phyloP scores from a whole-genome alignment of 441 rosid species.

The Eruca vesicaria region DNA sequence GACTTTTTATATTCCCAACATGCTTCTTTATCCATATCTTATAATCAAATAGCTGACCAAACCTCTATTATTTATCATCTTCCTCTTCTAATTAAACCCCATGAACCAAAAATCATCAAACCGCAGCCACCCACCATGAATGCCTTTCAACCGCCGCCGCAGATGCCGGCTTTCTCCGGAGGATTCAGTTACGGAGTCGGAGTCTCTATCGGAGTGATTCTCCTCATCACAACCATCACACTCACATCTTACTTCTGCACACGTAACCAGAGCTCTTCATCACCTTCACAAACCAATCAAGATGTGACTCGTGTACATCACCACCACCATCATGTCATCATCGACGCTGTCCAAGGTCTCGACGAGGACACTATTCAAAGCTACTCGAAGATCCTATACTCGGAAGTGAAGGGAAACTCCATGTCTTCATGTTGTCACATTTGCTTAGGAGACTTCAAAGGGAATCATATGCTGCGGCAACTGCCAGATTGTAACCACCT shows the following conservation, averaged over 20 bases:
- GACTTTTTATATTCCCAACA: constrained; percentile 45
- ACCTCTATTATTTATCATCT: constrained; percentile 19
- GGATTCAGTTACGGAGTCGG: constrained; percentile 82
- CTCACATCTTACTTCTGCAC: constrained; percentile 81
- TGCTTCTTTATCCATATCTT: constrained; percentile 22
- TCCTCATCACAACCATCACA: constrained; percentile 85
- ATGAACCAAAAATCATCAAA: constrained; percentile 37
- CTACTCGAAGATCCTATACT: constrained; percentile 73
- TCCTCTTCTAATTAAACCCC: background rate
- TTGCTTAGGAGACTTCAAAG: constrained; percentile 47
- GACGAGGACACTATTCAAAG: constrained; percentile 74
- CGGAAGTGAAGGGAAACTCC: constrained; percentile 56
- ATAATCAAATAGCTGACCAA: constrained; percentile 45
- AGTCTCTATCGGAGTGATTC: constrained; percentile 73
- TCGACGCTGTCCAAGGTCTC: constrained; percentile 54
- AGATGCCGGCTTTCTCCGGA: constrained; percentile 37
- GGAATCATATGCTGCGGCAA: constrained; percentile 38
- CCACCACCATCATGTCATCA: constrained; percentile 31
- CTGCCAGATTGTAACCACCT: constrained; percentile 53
- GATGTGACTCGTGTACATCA: constrained; percentile 10
- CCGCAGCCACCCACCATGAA: constrained; percentile 28
- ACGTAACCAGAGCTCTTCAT: constrained; percentile 30
- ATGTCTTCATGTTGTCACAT: constrained; percentile 59
- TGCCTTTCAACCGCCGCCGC: constrained; percentile 18
- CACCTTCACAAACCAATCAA: background rate